Conservation (phyloP, 116 monocot species). For the Posidonia oceanica region DNA sequence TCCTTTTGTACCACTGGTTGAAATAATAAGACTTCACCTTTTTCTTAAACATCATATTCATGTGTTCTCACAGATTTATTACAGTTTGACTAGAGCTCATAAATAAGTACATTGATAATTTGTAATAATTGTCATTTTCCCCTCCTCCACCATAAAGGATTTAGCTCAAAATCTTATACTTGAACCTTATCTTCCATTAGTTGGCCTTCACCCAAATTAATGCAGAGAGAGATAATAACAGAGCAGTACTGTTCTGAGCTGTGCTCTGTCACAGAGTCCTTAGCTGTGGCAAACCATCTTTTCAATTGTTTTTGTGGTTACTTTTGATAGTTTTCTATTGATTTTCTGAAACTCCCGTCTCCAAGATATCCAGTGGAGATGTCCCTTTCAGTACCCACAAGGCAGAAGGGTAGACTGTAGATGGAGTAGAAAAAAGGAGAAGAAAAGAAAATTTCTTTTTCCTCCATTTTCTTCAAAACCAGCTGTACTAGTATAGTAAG, state of each 20-base stretch:
- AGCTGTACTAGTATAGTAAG: not conserved
- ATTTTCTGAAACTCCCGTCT: not conserved
- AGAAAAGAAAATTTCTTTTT: not conserved
- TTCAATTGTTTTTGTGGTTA: not conserved
- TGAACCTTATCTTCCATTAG: not conserved
- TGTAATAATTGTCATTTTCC: too few relatives aligned
- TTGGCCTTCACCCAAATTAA: not conserved
- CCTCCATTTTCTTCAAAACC: not conserved
- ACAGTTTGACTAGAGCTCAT: too few relatives aligned
- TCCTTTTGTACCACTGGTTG: not conserved
- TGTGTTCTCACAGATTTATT: not conserved
- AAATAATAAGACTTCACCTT: not conserved
- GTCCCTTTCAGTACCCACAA: not conserved
- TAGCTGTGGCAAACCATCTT: not conserved
- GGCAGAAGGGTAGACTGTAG: too few relatives aligned
- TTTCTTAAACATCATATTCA: not conserved
- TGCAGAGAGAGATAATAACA: not conserved
- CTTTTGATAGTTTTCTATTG: not conserved
- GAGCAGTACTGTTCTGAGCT: not conserved
- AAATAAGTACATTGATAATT: too few relatives aligned
- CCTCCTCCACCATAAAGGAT: too few relatives aligned
- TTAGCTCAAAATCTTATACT: too few relatives aligned
- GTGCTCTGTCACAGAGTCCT: too few relatives aligned
- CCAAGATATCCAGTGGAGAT: not conserved
- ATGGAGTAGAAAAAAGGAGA: not conserved